Conservation (phyloP, 2,329 filamentous ascomycete species). For the Rhinocladiella mackenziei region DNA sequence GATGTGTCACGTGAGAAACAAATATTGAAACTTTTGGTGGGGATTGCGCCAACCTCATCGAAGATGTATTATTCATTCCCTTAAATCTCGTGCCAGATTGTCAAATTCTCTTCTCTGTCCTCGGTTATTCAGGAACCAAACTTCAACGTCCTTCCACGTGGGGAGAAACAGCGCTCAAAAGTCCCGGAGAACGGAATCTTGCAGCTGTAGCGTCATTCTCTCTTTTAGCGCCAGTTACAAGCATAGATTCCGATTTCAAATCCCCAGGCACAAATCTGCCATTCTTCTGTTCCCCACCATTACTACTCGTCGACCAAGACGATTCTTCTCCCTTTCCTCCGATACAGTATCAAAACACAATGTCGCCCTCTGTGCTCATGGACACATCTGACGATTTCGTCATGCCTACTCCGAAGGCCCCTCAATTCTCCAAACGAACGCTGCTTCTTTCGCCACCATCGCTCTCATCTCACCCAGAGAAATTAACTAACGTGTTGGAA, state of each 20-base stretch:
- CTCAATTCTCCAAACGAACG: conserved; percentile 50
- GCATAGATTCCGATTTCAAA: conserved; percentile 17
- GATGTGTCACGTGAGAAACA: no score
- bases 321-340: background rate
- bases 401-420: conserved; percentile 32
- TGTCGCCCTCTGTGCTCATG: conserved; percentile 50
- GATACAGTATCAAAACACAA: conserved; percentile 12
- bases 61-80: no score
- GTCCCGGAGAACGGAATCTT: background rate
- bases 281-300: no score
- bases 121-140: conserved; percentile 7
- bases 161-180: background rate
- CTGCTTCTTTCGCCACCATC: conserved; percentile 88
- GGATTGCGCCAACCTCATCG: no score
- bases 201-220: background rate
- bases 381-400: conserved; percentile 55
- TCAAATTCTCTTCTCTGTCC: background rate
- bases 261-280: no score
- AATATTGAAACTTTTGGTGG: no score
- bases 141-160: no score
- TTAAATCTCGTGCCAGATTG: no score
- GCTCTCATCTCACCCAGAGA: conserved; percentile 77
- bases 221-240: background rate
- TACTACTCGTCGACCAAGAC: no score
- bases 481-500: conserved; percentile 66